phyloP scores from a whole-genome alignment of 345 rosid genomes.

The Gynandropsis gynandra region DNA sequence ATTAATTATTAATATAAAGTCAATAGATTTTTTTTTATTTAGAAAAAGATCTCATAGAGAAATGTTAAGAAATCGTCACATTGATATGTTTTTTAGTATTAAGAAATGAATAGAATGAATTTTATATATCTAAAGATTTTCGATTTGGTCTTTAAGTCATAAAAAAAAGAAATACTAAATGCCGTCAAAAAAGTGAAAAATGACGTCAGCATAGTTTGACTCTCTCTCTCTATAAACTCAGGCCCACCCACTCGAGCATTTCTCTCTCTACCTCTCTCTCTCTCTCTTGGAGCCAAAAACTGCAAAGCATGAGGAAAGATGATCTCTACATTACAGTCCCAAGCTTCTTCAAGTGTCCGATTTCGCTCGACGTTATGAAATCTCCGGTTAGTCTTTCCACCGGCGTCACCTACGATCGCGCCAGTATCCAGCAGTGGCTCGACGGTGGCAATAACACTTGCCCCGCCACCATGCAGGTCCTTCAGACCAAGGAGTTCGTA shows the following conservation, averaged over 20 bases:
- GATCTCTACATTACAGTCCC: conserved; percentile 67
- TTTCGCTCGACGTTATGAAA: conserved; percentile 83
- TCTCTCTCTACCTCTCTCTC: conserved; percentile 18
- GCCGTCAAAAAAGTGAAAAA: conserved; percentile 19
- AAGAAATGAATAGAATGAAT: neutral
- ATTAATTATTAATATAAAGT: too few species aligned
- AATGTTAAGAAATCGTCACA: too few species aligned
- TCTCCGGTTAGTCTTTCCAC: conserved; percentile 95
- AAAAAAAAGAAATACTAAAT: conserved; percentile 8
- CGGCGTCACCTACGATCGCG: conserved; percentile 92
- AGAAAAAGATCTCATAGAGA: too few species aligned
- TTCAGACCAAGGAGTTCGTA: conserved; percentile 55
- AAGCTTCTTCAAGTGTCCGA: conserved; percentile 78
- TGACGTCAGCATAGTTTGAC: conserved; percentile 67
- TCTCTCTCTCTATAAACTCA: conserved; percentile 38
- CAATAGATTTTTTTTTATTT: too few species aligned
- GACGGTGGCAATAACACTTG: conserved; percentile 82
- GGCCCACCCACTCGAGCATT: conserved; percentile 5
- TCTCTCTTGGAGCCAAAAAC: conserved; percentile 20
- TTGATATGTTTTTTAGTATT: too few species aligned
- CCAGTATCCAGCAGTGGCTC: conserved; percentile 84
- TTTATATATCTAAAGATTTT: conserved; percentile 16
- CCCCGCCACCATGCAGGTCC: conserved; percentile 94
- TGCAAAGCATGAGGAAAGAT: conserved; percentile 44
- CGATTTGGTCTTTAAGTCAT: conserved; percentile 14